phyloP scores from a whole-genome alignment of 768 basidiomycete species.

The Nevesoporus exiguus region DNA sequence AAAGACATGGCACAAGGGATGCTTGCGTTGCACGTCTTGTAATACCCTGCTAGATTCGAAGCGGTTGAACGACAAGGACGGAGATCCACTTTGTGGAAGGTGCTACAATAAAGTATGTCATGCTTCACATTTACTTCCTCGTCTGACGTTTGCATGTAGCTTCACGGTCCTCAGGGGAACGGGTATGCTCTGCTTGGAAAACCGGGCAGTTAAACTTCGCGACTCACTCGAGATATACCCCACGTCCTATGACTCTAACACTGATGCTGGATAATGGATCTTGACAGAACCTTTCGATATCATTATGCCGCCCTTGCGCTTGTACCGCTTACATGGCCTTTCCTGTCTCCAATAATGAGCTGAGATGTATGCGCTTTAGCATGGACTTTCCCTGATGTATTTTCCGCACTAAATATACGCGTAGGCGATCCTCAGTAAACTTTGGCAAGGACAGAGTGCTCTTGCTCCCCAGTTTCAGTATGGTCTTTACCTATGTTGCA shows the following conservation, averaged over 20 bases:
- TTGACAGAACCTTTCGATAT: slow-evolving; percentile 11
- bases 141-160: slow-evolving; percentile 37
- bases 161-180: slow-evolving; percentile 68
- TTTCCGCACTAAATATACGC: slow-evolving; percentile 2
- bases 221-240: neutral
- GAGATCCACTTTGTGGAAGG: slow-evolving; percentile 61
- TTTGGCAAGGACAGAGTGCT: neutral
- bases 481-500: neutral
- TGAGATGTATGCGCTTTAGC: slow-evolving; percentile 10
- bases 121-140: neutral
- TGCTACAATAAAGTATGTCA: slow-evolving; percentile 64
- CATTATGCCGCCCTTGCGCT: slow-evolving; percentile 17
- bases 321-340: slow-evolving; percentile 22
- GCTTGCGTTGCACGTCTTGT: slow-evolving; percentile 75
- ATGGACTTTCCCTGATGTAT: slow-evolving; percentile 4
- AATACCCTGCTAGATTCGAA: slow-evolving; percentile 66
- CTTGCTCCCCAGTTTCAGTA: neutral
- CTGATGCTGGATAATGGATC: slow-evolving; percentile 8
- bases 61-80: slow-evolving; percentile 72
- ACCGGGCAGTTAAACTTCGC: slow-evolving; percentile 36
- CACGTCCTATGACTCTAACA: neutral
- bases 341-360: slow-evolving; percentile 11
- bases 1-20: slow-evolving; percentile 76
- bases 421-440: neutral
- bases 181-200: slow-evolving; percentile 72